Evolutionary conservation across 148 eudicot species (phyloP).

Genomic region (Cornus controversa): DNA sequence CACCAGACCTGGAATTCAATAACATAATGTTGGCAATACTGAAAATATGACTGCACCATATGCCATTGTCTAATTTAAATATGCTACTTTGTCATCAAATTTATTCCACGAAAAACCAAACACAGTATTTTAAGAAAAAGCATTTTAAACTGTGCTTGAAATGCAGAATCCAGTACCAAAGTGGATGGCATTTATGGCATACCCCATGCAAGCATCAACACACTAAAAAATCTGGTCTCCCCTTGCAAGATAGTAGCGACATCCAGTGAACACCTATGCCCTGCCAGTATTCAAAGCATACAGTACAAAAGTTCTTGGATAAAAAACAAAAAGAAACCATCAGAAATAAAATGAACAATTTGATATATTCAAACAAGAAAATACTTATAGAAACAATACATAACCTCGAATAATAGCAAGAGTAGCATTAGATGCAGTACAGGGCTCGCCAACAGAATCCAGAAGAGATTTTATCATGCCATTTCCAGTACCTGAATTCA

Average conservation of each 20-base stretch:
- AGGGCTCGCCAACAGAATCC: constrained; percentile 85
- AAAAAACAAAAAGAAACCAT: constrained; percentile 14
- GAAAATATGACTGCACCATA: not conserved
- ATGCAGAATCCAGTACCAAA: constrained; percentile 5
- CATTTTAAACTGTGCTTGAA: constrained; percentile 2
- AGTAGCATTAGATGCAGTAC: constrained; percentile 64
- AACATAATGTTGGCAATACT: not conserved
- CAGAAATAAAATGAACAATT: not conserved
- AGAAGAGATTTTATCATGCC: constrained; percentile 90
- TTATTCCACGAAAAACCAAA: constrained; percentile 1
- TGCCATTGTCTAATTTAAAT: not conserved
- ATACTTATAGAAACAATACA: not conserved
- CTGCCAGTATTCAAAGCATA: constrained; percentile 33
- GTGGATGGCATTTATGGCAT: constrained; percentile 12
- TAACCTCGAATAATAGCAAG: constrained; percentile 82
- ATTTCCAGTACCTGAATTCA: constrained; percentile 74
- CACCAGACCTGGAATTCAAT: constrained; percentile 61
- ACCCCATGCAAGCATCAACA: constrained; percentile 99
- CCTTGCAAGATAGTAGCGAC: constrained; percentile 85
- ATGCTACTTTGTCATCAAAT: not conserved
- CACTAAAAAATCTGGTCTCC: constrained; percentile 67
- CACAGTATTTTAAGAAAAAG: not conserved
- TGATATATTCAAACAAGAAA: not conserved
- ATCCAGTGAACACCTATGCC: constrained; percentile 73
- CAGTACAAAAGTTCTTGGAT: constrained; percentile 6